These are phyloP conservation scores for Phytophthora tentaculata DNA, from an alignment of 352 stramenopile species.

Conservation along the genomic window DNA sequence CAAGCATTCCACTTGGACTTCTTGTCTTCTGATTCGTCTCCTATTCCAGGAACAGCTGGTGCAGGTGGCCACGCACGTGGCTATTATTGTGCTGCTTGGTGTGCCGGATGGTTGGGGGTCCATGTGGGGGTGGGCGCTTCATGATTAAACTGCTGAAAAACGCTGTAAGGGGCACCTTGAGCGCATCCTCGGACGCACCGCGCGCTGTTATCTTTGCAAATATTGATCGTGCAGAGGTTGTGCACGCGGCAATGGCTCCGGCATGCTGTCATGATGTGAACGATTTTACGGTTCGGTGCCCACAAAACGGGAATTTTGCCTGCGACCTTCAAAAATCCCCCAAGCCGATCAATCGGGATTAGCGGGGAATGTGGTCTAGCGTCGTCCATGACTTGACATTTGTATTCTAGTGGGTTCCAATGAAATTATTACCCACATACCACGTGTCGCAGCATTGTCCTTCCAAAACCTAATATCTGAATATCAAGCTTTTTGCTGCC, in stretches of 20 bases:
- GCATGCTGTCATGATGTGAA: not conserved
- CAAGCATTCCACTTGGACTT: not conserved
- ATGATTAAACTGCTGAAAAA: not conserved
- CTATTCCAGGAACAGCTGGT: not conserved
- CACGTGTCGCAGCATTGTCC: conserved; percentile 28
- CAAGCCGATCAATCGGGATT: conserved; percentile 20
- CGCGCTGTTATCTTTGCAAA: conserved; percentile 7
- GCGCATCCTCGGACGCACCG: conserved; percentile 8
- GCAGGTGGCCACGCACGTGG: not conserved
- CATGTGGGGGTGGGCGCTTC: conserved; percentile 3
- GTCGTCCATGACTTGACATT: not conserved
- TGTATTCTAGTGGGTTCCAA: conserved; percentile 1
- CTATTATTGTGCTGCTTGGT: not conserved
- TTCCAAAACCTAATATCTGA: conserved; percentile 8
- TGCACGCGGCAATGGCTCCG: not conserved
- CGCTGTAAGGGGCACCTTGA: conserved; percentile 2
- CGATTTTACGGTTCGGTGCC: conserved; percentile 17
- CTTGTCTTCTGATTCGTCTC: not conserved
- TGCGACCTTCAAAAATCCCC: conserved; percentile 28
- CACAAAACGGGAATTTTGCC: conserved; percentile 21
- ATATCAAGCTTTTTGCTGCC: too few species aligned
- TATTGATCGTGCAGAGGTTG: not conserved
- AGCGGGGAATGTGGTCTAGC: conserved; percentile 5
- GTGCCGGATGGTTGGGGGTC: not conserved
- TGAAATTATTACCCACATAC: not conserved